Base-by-base conservation (phyloP, 2,329 filamentous ascomycete species). In the Echinosphaeria canescens region DNA sequence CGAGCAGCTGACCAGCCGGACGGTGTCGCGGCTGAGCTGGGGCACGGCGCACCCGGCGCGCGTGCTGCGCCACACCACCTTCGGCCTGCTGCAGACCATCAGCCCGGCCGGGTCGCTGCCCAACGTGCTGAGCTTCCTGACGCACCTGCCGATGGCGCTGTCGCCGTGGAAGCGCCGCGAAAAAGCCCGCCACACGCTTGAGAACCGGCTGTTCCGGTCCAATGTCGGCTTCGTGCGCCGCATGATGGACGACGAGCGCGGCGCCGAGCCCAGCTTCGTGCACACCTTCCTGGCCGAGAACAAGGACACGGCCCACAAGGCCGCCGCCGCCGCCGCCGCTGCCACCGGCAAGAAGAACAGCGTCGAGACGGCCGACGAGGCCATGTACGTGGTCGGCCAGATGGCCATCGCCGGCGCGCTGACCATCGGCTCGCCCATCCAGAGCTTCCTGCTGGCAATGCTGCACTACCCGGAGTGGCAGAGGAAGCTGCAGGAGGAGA, bases 81-180 rank as follows among this genome's bases (percentile, higher is more conserved):
- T 53, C 13, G 54, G 53, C 10, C 42, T 59, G 2, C 48, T 58
- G 12, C 42, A 52, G 30, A 52, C 50, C 22, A 59, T 58, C 30
- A 52, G 47, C 10, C 54, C 55, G 2, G 40, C 50, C 2, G 54
- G 54, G 2, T 49, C 54, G 4, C 37, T 54, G 14, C 51, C 52
- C 6, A 55, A 55, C 31, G 29, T 52, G 3, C 34, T 54, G 9
- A 43, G 39, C 10, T 51, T 47, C 37, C 41, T 55, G 4, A 38
- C 42, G 29, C 42, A 51, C 28, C 30, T 59, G 2, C 55, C 55
- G 1, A 30, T 32, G 0, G 41, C 29, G 15, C 18, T 57, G 4
- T 52, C 47, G 14, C 55, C 54, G 0, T 59, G 55, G 55, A 48
- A 58, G 39, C 40, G 45, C 31, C 50, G 48, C 32, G 55, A 59